Conservation (phyloP, 208 protist species). For the Leishmania gerbilli region DNA sequence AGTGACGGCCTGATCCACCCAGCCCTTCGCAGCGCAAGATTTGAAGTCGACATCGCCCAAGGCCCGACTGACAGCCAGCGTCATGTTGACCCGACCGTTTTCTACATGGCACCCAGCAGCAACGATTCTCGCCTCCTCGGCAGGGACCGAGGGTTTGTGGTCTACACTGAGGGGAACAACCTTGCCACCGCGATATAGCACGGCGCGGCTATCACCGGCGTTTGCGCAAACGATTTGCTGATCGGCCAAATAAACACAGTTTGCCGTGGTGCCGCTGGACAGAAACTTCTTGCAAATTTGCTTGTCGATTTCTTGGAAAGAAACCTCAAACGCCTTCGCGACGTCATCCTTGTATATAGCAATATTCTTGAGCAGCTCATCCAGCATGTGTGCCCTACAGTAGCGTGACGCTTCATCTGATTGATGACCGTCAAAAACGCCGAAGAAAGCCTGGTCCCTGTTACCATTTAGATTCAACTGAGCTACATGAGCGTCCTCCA, state of each 20-base stretch:
- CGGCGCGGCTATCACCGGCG: constrained; percentile 89
- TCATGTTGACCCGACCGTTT: constrained; percentile 91
- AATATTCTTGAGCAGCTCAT: constrained; percentile 59
- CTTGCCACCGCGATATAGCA: constrained; percentile 74
- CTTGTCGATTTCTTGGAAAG: constrained; percentile 71
- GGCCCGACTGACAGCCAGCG: constrained; percentile 92
- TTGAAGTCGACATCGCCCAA: constrained; percentile 95
- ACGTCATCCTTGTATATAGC: constrained; percentile 27
- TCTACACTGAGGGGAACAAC: constrained; percentile 84
- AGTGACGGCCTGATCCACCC: constrained; percentile 82
- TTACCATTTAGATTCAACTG: constrained; percentile 80
- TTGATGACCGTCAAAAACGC: constrained; percentile 92
- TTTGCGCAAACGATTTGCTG: constrained; percentile 87
- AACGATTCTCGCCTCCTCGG: constrained; percentile 83
- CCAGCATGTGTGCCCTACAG: constrained; percentile 76
- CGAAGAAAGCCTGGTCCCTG: constrained; percentile 79
- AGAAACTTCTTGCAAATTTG: constrained; percentile 67
- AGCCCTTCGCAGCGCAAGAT: constrained; percentile 47
- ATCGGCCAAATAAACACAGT: constrained; percentile 72
- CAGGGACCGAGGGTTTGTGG: constrained; percentile 83
- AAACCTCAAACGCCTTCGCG: constrained; percentile 59
- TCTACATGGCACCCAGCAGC: constrained; percentile 83
- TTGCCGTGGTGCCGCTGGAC: constrained; percentile 83
- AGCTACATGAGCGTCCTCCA: constrained; percentile 92
- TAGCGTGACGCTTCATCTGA: constrained; percentile 81